phyloP scores from a whole-genome alignment of 352 stramenopile species.

The Blastocystis sp. region DNA sequence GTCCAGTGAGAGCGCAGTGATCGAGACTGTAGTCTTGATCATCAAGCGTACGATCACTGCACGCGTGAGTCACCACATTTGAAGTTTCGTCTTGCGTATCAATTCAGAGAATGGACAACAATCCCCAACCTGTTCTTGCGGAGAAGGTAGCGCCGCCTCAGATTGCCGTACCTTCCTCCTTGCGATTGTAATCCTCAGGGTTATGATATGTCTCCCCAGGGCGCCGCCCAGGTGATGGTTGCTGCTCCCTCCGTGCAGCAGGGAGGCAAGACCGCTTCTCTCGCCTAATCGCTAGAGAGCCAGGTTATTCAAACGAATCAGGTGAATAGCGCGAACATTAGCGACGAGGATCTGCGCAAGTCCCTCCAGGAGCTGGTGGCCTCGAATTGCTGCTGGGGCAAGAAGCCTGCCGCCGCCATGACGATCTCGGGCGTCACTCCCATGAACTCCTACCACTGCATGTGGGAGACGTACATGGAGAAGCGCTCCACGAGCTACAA shows the following conservation, averaged over 20 bases:
- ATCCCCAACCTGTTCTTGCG: neutral
- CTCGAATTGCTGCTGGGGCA: neutral
- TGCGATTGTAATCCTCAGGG: neutral
- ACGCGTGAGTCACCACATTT: too few species aligned
- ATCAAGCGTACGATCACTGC: too few species aligned
- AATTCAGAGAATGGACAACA: too few species aligned
- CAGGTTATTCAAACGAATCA: neutral
- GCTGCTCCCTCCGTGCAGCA: neutral
- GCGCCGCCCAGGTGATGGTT: neutral
- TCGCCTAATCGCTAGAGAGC: neutral
- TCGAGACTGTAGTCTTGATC: too few species aligned
- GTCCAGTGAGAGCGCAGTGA: too few species aligned
- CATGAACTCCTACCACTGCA: neutral
- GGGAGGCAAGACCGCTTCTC: neutral
- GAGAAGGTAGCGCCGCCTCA: neutral
- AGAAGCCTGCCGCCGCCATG: neutral
- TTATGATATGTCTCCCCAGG: neutral
- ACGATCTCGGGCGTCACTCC: neutral
- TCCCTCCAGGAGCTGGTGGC: neutral
- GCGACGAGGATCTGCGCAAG: neutral
- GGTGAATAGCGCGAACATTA: neutral
- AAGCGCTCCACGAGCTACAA: neutral
- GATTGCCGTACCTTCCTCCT: neutral
- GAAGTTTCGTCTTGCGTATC: too few species aligned
- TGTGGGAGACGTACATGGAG: constrained; percentile 10